Evolutionary conservation across 2,329 filamentous ascomycete species (phyloP).

Genomic region (Raffaelea albimanens): DNA sequence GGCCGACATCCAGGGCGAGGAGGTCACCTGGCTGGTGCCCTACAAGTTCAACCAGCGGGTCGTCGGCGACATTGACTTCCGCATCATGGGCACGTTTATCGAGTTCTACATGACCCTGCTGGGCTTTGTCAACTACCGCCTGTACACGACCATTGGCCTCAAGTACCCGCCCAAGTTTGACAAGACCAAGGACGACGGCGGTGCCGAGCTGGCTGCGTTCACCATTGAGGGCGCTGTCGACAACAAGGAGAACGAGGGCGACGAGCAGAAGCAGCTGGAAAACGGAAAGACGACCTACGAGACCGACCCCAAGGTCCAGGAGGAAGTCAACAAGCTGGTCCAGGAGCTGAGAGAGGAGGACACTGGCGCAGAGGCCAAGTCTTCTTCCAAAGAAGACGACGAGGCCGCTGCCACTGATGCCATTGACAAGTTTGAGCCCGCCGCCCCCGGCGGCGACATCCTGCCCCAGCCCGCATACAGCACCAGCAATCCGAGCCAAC

Average conservation of each 20-base stretch:
- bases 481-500: conserved; percentile 56
- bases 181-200: conserved; percentile 73
- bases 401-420: conserved; percentile 34
- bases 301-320: conserved; percentile 53
- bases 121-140: conserved; percentile 89
- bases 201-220: conserved; percentile 84
- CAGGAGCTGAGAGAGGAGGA: conserved; percentile 49
- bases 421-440: conserved; percentile 87
- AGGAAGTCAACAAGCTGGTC: conserved; percentile 60
- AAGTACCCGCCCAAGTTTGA: conserved; percentile 97
- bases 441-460: conserved; percentile 74
- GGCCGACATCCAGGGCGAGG: conserved; percentile 92
- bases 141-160: conserved; percentile 84
- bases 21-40: conserved; percentile 92
- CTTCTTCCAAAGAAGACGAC: conserved; percentile 27
- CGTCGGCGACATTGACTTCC: conserved; percentile 89
- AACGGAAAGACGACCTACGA: conserved; percentile 32
- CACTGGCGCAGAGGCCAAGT: conserved; percentile 15
- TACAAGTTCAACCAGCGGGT: conserved; percentile 97
- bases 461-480: conserved; percentile 67
- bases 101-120: conserved; percentile 97
- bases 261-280: conserved; percentile 16
- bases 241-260: conserved; percentile 36
- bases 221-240: conserved; percentile 69
- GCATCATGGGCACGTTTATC: conserved; percentile 98